A percentile compares a stretch with the other conserved stretches of the same genome.
Conservation (phyloP, 805 yeast species). For the Yamadazyma tumulicola region DNA sequence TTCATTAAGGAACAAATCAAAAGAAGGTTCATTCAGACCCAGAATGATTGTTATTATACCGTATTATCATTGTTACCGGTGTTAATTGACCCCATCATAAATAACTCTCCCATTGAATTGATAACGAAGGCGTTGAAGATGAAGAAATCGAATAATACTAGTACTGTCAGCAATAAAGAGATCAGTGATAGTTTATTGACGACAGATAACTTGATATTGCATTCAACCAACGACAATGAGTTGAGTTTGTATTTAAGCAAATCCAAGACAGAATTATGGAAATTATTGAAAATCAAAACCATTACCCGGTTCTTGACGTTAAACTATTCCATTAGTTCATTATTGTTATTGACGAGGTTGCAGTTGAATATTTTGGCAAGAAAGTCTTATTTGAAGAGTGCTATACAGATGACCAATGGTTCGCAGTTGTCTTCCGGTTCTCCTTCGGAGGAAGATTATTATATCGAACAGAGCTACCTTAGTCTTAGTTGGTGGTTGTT, state of each 20-base stretch:
- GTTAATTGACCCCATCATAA: conserved; percentile 59
- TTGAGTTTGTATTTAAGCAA: conserved; percentile 22
- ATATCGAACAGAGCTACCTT: conserved; percentile 75
- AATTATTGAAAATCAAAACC: conserved; percentile 70
- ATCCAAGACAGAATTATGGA: conserved; percentile 65
- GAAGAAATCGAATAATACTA: conserved; percentile 35
- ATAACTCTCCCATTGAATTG: conserved; percentile 63
- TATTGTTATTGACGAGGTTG: conserved; percentile 75
- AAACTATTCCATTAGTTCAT: conserved; percentile 62
- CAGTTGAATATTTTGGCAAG: conserved; percentile 89
- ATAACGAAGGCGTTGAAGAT: conserved; percentile 68
- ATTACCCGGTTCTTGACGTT: conserved; percentile 70
- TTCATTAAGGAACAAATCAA: conserved; percentile 53
- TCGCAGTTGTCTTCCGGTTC: conserved; percentile 12
- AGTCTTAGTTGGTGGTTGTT: conserved; percentile 93
- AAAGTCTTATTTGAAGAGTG: conserved; percentile 76
- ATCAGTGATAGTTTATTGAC: conserved; percentile 44
- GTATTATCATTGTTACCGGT: conserved; percentile 80
- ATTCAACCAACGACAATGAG: conserved; percentile 18
- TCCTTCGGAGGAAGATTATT: conserved; percentile 38
- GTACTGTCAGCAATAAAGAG: conserved; percentile 16
- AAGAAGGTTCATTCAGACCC: conserved; percentile 86
- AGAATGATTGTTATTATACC: conserved; percentile 82
- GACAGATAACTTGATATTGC: conserved; percentile 37
- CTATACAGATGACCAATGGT: conserved; percentile 66